phyloP scores from a whole-genome alignment of 768 basidiomycete species.

The Leccinum imitatum region DNA sequence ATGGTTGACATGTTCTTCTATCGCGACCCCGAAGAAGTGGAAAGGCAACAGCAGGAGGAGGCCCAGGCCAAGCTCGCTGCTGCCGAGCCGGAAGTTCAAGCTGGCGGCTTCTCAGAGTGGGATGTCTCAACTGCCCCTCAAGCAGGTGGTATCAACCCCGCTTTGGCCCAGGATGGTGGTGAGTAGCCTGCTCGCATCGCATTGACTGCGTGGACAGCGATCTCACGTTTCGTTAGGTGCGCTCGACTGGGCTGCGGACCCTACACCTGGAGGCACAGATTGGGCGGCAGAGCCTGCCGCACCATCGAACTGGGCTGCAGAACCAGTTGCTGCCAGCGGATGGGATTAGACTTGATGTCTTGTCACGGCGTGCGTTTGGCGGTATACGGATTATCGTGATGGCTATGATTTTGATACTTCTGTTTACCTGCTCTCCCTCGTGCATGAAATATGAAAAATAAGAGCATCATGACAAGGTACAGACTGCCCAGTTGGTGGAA shows the following conservation, averaged over 20 bases:
- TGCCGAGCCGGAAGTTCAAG: conserved; percentile 57
- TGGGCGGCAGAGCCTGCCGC: conserved; percentile 80
- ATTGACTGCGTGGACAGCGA: not conserved
- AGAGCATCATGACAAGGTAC: conserved; percentile 1
- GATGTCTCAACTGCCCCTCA: conserved; percentile 67
- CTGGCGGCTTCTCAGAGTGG: conserved; percentile 62
- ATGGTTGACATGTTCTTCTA: conserved; percentile 99
- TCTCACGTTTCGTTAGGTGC: conserved; percentile 42
- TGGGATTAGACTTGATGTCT: conserved; percentile 27
- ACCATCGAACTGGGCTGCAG: conserved; percentile 37
- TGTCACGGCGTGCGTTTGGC: conserved; percentile 3
- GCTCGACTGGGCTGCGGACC: conserved; percentile 84
- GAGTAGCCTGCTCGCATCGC: conserved; percentile 8
- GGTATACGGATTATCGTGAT: conserved; percentile 18
- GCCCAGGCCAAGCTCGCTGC: conserved; percentile 75
- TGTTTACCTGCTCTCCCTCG: conserved; percentile 17
- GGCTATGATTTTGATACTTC: conserved; percentile 20
- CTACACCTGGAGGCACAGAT: conserved; percentile 55
- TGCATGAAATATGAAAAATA: conserved; percentile 21
- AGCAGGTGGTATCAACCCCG: conserved; percentile 75
- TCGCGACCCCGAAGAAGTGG: conserved; percentile 98
- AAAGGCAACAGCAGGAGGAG: conserved; percentile 95
- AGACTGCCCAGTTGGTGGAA: not conserved
- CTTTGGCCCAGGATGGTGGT: conserved; percentile 63
- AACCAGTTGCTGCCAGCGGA: conserved; percentile 23